Evolutionary conservation across 148 eudicot genomes (phyloP).

Genomic region (Camellia granthamiana): DNA sequence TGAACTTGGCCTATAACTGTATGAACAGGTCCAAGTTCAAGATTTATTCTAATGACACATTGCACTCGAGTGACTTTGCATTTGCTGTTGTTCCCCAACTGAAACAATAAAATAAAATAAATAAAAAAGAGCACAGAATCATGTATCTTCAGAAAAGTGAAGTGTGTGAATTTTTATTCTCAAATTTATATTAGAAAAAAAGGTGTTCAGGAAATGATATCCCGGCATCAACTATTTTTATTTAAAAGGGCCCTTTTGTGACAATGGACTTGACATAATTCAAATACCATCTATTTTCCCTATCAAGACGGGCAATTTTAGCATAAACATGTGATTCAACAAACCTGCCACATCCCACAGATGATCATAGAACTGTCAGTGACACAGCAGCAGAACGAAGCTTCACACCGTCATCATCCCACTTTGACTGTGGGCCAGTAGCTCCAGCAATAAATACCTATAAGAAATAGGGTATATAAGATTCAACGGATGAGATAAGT

Average conservation of each 20-base stretch:
- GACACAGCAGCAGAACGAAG: conserved; percentile 97
- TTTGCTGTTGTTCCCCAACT: background rate
- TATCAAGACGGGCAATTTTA: background rate
- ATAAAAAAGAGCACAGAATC: too few species aligned
- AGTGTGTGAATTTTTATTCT: background rate
- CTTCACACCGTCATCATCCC: conserved; percentile 82
- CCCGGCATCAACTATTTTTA: background rate
- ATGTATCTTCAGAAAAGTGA: background rate
- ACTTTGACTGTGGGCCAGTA: conserved; percentile 63
- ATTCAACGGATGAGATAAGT: background rate
- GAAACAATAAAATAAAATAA: background rate
- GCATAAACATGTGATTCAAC: background rate
- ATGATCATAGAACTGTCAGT: conserved; percentile 50
- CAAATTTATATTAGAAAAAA: background rate
- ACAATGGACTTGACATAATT: background rate
- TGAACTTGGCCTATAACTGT: background rate
- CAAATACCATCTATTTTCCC: background rate
- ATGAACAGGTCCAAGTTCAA: background rate
- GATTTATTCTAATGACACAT: background rate
- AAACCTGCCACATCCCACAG: conserved; percentile 14
- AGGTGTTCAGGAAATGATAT: background rate
- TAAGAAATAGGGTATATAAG: conserved; percentile 9
- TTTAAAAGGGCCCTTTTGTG: background rate
- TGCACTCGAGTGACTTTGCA: background rate
- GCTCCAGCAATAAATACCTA: conserved; percentile 85